A percentile compares a stretch with the other conserved stretches of the same genome.
phyloP scores from a whole-genome alignment of 192 early-diverging fungal species.

The Backusella morwellensis region DNA sequence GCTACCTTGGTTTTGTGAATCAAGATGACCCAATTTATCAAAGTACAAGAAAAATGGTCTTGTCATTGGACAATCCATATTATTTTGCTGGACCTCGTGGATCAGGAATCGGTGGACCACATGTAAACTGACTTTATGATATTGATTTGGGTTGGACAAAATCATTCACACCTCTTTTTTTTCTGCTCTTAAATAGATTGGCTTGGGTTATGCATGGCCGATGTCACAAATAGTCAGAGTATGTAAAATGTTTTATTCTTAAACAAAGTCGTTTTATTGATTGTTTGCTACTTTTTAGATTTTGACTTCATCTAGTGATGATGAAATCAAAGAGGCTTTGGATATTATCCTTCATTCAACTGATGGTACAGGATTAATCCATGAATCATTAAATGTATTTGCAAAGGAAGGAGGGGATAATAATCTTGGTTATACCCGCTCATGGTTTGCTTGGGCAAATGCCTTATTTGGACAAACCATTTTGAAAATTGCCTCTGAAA shows the following conservation, averaged over 20 bases:
- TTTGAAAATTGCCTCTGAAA: constrained; percentile 25
- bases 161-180: background rate
- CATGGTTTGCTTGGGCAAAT: constrained; percentile 65
- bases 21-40: constrained; percentile 49
- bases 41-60: constrained; percentile 52
- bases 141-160: background rate
- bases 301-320: constrained; percentile 43
- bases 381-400: constrained; percentile 57
- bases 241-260: background rate
- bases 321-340: constrained; percentile 54
- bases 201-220: constrained; percentile 28
- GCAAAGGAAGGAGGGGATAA: background rate
- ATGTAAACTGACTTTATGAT: background rate
- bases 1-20: constrained; percentile 58
- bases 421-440: constrained; percentile 34
- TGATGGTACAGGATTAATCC: constrained; percentile 57
- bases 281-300: constrained; percentile 41
- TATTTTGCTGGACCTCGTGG: constrained; percentile 48
- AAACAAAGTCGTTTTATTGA: background rate
- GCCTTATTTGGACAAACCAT: constrained; percentile 53
- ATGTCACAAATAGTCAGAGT: constrained; percentile 35
- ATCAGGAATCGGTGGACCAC: constrained; percentile 29
- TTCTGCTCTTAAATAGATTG: constrained; percentile 4
- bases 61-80: constrained; percentile 59
- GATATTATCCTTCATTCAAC: constrained; percentile 48